These are phyloP conservation scores for Gossypium schwendimanii DNA, from an alignment of 441 rosid genomes.

Conservation along the genomic window DNA sequence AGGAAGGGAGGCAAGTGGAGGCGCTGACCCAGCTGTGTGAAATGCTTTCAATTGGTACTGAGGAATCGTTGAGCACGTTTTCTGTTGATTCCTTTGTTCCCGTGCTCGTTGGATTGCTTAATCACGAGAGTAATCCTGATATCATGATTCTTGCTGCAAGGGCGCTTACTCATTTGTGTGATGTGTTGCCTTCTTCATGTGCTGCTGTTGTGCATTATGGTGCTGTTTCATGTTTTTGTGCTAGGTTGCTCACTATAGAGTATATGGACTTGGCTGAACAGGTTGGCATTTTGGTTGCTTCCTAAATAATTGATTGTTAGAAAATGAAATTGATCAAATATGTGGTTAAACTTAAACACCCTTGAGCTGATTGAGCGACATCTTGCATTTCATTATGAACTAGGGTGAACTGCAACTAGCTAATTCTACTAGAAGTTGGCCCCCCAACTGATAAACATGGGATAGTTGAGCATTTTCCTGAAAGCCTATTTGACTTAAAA, in stretches of 20 bases:
- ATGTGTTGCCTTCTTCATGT: conserved; percentile 94
- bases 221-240: conserved; percentile 82
- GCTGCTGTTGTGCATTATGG: conserved; percentile 97
- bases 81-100: conserved; percentile 96
- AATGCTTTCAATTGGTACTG: conserved; percentile 93
- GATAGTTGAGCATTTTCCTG: background rate
- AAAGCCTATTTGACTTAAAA: background rate
- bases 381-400: background rate
- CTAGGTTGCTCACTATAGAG: conserved; percentile 94
- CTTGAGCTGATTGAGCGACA: background rate
- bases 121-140: conserved; percentile 91
- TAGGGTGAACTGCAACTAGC: background rate
- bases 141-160: conserved; percentile 98
- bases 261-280: conserved; percentile 99
- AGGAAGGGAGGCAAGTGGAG: conserved; percentile 97
- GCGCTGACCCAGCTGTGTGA: conserved; percentile 93
- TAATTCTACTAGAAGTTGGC: background rate
- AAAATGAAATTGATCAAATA: background rate
- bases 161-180: conserved; percentile 93
- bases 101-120: conserved; percentile 77
- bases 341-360: background rate
- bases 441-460: background rate
- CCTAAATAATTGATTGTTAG: background rate
- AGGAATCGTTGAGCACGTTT: conserved; percentile 89
- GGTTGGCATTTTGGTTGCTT: conserved; percentile 35